Evolutionary conservation across 1,284 basidiomycete genomes (phyloP), one percentile per base, ranked within the genome.

Genomic region (Apiotrichum laibachii): DNA sequence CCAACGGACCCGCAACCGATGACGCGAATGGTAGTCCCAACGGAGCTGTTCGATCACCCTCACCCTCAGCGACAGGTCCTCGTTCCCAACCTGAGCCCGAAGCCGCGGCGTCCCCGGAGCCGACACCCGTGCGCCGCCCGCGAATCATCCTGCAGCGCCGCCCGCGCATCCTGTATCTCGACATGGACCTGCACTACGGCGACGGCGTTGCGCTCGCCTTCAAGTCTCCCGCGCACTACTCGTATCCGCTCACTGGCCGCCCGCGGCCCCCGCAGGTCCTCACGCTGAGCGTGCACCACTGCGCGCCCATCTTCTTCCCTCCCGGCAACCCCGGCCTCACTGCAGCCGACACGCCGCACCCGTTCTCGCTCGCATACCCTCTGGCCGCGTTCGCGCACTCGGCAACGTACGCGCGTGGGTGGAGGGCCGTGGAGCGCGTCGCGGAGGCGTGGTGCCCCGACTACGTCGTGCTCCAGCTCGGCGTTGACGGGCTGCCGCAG

Each of bases 131-230:
- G 31, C 44, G 5, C 12, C 26, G 11, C 33, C 15, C n/a, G 1
- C 53, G 26, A 31, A 31, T 31, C 26, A 7, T 11, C 26, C 59
- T n/a, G 22, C 5, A 16, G 44, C 56, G 68, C 7, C 59, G 85
- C 67, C 81, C 87, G 1, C 84, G 88, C 2, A 82, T 92, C 22
- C 85, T 95, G 83, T 96, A 96, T 76, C 82, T 97, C 51, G 93
- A 97, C 73, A 79, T 97, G 16, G 93, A 97, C 73, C 80, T 97
- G 2, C 94, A 97, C 75, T 92, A 72, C 53, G 75, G 89, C 6
- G 93, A 97, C 69, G 92, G 86, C 0, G 90, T 94, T 37, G 87
- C 88, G 0, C 83, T 86, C 26, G 89, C 90, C 0, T 94, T 94
- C 72, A 78, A 81, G 59, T 72, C 69, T 40, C 73, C 67, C 10